These are phyloP conservation scores for Aspergillus novofumigatus DNA, from an alignment of 2,329 filamentous ascomycete species.

Conservation along the genomic window DNA sequence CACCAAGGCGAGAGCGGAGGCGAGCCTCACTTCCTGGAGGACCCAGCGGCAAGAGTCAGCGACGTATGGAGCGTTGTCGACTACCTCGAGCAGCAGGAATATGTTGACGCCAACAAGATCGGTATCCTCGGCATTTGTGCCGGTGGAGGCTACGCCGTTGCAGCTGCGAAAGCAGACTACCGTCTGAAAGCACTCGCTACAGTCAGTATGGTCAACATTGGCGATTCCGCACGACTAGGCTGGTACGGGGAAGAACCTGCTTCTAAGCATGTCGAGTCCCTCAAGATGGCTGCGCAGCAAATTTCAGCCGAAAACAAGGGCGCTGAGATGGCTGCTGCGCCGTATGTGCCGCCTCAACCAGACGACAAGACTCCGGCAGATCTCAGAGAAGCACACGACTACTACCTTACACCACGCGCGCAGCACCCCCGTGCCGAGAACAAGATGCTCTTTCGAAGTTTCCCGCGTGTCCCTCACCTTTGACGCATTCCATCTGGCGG, in stretches of 20 bases:
- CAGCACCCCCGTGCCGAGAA: too few species aligned
- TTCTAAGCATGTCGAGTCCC: not conserved
- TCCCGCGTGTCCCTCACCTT: too few species aligned
- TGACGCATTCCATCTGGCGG: too few species aligned
- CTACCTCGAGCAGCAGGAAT: conserved; percentile 17
- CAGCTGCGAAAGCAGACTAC: conserved; percentile 19
- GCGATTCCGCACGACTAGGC: conserved; percentile 13
- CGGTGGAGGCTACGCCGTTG: conserved; percentile 18
- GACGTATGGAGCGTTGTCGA: conserved; percentile 20
- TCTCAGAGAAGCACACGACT: conserved; percentile 11
- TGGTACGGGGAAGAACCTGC: conserved; percentile 9
- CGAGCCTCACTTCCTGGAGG: conserved; percentile 18
- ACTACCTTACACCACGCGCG: conserved; percentile 12
- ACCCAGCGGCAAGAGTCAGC: conserved; percentile 20
- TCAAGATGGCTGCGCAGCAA: conserved; percentile 16
- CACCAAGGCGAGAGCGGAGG: conserved; percentile 22
- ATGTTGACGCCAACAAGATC: conserved; percentile 18
- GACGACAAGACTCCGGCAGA: conserved; percentile 12
- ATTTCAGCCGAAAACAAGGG: conserved; percentile 15
- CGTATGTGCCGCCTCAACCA: conserved; percentile 9
- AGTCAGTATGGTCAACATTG: conserved; percentile 16
- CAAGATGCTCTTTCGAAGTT: too few species aligned
- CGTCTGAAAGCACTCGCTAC: conserved; percentile 16
- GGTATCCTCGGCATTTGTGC: conserved; percentile 22
- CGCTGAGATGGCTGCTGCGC: conserved; percentile 11